Evolutionary conservation across 495 filamentous ascomycete genomes (phyloP).

Genomic region (Trichoderma reesei): DNA sequence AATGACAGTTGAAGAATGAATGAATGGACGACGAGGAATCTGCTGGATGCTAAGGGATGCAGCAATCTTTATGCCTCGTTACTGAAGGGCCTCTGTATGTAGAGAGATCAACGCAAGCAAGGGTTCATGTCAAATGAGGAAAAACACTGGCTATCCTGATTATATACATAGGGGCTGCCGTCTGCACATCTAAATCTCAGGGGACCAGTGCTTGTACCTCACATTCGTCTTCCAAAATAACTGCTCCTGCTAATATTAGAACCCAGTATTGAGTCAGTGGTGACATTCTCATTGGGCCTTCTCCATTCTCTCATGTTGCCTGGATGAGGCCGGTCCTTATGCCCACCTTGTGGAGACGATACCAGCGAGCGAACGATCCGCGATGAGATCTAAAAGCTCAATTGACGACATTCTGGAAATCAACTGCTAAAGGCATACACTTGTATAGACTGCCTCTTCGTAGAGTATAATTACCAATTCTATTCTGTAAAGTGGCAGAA

Average conservation of each 20-base stretch:
- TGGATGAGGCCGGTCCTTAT: neutral
- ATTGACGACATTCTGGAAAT: neutral
- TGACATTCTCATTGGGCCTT: neutral
- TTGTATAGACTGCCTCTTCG: neutral
- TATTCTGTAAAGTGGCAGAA: no score
- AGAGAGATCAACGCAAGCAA: neutral
- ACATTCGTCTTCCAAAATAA: neutral
- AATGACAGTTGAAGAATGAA: neutral
- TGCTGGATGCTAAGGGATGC: neutral
- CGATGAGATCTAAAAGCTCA: neutral
- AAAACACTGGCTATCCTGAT: neutral
- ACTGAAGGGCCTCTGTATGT: neutral
- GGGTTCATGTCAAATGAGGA: neutral
- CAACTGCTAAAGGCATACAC: neutral
- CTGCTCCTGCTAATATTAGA: neutral
- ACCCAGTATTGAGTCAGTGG: neutral
- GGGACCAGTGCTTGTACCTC: neutral
- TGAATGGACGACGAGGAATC: neutral
- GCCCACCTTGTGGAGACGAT: neutral
- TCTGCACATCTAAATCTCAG: neutral
- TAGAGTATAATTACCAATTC: no score
- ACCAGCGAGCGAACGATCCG: neutral
- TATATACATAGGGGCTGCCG: neutral
- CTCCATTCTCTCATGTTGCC: neutral
- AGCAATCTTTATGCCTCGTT: neutral